Evolutionary conservation across 2,329 filamentous ascomycete genomes (phyloP), one percentile per base, ranked within the genome.

Genomic region (Trichoderma breve): DNA sequence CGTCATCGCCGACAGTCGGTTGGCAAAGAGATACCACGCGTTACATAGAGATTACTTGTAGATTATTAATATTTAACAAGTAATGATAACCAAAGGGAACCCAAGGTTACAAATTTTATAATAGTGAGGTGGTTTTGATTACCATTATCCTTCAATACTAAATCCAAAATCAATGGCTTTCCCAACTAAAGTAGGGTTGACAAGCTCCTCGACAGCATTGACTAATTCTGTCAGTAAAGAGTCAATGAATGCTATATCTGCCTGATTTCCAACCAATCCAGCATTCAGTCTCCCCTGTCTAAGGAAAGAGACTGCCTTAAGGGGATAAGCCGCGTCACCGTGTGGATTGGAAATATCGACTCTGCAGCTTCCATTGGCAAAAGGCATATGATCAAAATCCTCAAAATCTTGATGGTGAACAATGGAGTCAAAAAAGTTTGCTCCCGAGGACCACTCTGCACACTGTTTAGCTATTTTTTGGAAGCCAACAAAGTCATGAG

Each of bases 361-460:
- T 30, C 43, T 43, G n/a, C 62, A 65, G 6, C 15, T 47, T 30
- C 34, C n/a, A 3, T 74, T 73, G 18, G 77, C 77, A 63, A 79
- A 78, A 0, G 77, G 77, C 60, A 79, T 75, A 3, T 73, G 62
- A 66, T 79, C 77, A 32, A 79, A 79, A 70, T 76, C 78, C 55
- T 78, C 77, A 24, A 74, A 73, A 63, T 79, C 77, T 32, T 79
- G 76, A 28, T 78, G 76, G 62, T 79, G 78, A 15, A 77, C 76
- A 43, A 79, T 78, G 0, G 77, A 79, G 1, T 74, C 65, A 26
- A 74, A 79, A 71, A 79, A 79, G 15, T 28, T 26, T 3, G 73
- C 72, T 0, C 63, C 62, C 1, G 71, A 21, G 0, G 74, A 70
- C 77, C 77, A 79, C 15, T 60, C 28, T 2, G 76, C 75, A 43